Base-by-base conservation (phyloP, 371 early-diverging fungal genomes). In the Coemansia linderi region DNA sequence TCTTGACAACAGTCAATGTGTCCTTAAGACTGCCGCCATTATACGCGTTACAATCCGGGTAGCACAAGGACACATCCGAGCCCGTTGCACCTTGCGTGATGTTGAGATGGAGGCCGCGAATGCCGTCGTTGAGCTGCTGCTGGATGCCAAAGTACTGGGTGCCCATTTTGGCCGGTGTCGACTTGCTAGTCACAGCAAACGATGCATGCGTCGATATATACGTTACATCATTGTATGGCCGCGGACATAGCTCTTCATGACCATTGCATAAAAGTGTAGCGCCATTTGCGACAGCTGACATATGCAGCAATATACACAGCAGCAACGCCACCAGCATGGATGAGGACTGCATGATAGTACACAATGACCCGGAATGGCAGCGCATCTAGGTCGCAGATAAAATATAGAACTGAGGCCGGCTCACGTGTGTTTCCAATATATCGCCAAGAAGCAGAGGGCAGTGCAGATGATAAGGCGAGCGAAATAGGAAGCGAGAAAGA, bases 41-140 rank as follows among this genome's bases (percentile, higher is more conserved):
- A 52, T 69, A 67, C 1, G 74, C 70, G 33, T 48, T 57, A 71
- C 79, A 79, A 48, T 63, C 67, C 0, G 79, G 73, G 57, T 66
- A 71, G 57, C 79, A 79, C 13, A 79, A 24, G 19, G 37, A 39
- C 17, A 79, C 72, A 4, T 59, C 56, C 0, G 66, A 27, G 4
- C 73, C 70, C 31, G 71, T 37, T 27, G 54, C 12, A 54, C 74
- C 71, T 44, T 67, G 61, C 33, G 60, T 52, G 19, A 79, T 63
- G 48, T 79, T 71, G 15, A 79, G 59, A 24, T 74, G 71, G 15
- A 79, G 64, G n/a, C 74, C 79, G 48, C 79, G 75, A 38, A 79
- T 71, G 19, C 79, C 79, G 40, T 79, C 75, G 38, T 71, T 40
- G 4, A 79, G 75, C 54, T 79, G 79, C 39, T 70, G 63, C 31